Conservation (phyloP, 192 early-diverging fungal genomes). For the Linnemannia hyalina region DNA sequence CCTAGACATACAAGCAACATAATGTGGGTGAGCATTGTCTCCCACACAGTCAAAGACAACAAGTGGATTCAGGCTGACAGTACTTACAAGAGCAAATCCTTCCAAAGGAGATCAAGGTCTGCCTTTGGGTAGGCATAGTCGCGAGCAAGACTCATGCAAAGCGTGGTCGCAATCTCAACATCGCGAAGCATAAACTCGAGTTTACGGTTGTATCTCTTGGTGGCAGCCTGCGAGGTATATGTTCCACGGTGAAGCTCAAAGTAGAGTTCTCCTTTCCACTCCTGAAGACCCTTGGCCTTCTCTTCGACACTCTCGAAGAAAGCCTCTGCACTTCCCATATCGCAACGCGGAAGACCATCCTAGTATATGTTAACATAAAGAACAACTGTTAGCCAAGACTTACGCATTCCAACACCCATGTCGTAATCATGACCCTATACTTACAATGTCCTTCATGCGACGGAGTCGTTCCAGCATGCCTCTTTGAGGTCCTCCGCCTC, state of each 20-base stretch:
- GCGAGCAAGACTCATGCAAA: conserved; percentile 10
- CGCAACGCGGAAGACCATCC: conserved; percentile 83
- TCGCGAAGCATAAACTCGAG: conserved; percentile 89
- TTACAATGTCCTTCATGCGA: conserved; percentile 78
- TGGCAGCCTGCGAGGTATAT: conserved; percentile 92
- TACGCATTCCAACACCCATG: background rate
- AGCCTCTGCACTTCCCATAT: conserved; percentile 79
- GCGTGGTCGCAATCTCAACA: conserved; percentile 80
- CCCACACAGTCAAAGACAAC: background rate
- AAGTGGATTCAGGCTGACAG: background rate
- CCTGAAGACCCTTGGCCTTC: conserved; percentile 74
- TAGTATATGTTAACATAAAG: conserved; percentile 3
- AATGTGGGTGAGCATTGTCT: background rate
- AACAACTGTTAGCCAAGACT: background rate
- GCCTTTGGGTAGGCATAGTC: conserved; percentile 75
- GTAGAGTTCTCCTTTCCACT: conserved; percentile 98
- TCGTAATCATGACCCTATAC: background rate
- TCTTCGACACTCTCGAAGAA: conserved; percentile 90
- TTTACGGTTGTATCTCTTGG: conserved; percentile 89
- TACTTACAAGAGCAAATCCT: conserved; percentile 82
- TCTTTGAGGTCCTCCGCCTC: conserved; percentile 90
- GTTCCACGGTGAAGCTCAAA: conserved; percentile 99
- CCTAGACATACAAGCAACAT: conserved; percentile 12
- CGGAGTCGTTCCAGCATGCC: conserved; percentile 89
- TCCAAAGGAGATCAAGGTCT: conserved; percentile 89